These are phyloP conservation scores for Trypanosoma boissoni DNA, from an alignment of 208 protist genomes.

Conservation along the genomic window DNA sequence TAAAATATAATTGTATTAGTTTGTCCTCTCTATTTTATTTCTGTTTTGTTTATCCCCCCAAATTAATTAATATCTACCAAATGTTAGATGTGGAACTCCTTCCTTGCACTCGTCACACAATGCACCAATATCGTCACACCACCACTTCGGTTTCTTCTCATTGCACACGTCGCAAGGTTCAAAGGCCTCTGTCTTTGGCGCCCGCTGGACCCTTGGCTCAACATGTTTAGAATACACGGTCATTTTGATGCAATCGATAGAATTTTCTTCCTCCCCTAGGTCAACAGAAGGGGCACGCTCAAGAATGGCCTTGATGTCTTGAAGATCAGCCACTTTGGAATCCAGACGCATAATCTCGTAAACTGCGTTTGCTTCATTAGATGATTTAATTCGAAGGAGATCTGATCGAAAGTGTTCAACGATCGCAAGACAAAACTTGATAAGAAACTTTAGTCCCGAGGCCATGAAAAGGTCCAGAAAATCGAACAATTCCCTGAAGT, in stretches of 20 bases:
- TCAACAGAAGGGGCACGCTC: constrained; percentile 56
- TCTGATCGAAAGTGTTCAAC: constrained; percentile 80
- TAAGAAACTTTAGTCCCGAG: constrained; percentile 72
- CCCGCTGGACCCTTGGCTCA: constrained; percentile 64
- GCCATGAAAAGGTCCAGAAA: constrained; percentile 87
- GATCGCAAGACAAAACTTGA: constrained; percentile 80
- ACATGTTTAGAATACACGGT: constrained; percentile 71
- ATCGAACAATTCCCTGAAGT: constrained; percentile 76
- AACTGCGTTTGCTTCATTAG: constrained; percentile 51
- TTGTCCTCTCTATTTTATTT: too few relatives aligned
- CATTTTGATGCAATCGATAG: constrained; percentile 61
- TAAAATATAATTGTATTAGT: too few relatives aligned
- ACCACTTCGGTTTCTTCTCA: constrained; percentile 68
- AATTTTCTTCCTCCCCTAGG: constrained; percentile 51
- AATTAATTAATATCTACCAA: constrained; percentile 50
- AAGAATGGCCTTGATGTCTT: constrained; percentile 66
- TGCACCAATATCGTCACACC: constrained; percentile 67
- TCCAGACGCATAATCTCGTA: constrained; percentile 91
- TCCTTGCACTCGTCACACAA: constrained; percentile 72
- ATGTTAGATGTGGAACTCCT: constrained; percentile 29
- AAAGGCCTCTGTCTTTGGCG: constrained; percentile 76
- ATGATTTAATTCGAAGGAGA: constrained; percentile 56
- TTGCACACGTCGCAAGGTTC: constrained; percentile 82
- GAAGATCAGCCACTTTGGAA: constrained; percentile 38
- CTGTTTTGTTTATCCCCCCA: neutral